phyloP scores from a whole-genome alignment of 1,284 basidiomycete species.

The Grifola frondosa region DNA sequence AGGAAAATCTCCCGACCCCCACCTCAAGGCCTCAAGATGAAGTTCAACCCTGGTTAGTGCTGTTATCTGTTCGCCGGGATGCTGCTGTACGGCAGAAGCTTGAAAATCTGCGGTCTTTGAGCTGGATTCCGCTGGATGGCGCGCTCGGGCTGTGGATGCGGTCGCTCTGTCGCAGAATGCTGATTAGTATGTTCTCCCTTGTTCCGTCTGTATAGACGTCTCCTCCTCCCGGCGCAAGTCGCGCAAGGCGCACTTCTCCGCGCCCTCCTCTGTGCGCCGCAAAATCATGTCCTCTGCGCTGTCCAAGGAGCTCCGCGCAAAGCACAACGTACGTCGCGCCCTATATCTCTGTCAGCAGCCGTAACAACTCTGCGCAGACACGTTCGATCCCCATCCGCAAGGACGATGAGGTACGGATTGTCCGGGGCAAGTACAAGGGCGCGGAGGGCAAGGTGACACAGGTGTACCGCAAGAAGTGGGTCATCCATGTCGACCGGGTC shows the following conservation, averaged over 20 bases:
- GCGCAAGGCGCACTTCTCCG: conserved; percentile 94
- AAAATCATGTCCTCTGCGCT: conserved; percentile 98
- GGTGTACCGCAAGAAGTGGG: conserved; percentile 99
- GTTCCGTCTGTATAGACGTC: conserved; percentile 52
- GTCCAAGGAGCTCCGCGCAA: conserved; percentile 91
- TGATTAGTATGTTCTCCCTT: conserved; percentile 26
- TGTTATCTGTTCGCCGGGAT: conserved; percentile 15
- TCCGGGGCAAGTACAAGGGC: conserved; percentile 96
- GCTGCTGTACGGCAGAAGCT: conserved; percentile 22
- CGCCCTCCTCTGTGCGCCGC: conserved; percentile 90
- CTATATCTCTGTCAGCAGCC: background rate
- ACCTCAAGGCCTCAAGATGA: conserved; percentile 74
- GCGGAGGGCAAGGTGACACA: conserved; percentile 97
- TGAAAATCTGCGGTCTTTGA: conserved; percentile 27
- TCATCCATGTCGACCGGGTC: conserved; percentile 98
- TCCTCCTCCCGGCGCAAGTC: conserved; percentile 93
- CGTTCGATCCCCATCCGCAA: conserved; percentile 96
- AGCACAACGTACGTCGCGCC: conserved; percentile 79
- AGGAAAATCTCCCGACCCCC: conserved; percentile 37
- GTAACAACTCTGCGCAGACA: conserved; percentile 45
- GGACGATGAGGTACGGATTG: conserved; percentile 97
- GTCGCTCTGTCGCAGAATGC: conserved; percentile 24
- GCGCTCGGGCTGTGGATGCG: conserved; percentile 44
- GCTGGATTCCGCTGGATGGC: conserved; percentile 54
- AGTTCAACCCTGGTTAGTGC: conserved; percentile 74